Conservation (phyloP, 2,329 filamentous ascomycete species). For the Pseudodiploospora longispora region DNA sequence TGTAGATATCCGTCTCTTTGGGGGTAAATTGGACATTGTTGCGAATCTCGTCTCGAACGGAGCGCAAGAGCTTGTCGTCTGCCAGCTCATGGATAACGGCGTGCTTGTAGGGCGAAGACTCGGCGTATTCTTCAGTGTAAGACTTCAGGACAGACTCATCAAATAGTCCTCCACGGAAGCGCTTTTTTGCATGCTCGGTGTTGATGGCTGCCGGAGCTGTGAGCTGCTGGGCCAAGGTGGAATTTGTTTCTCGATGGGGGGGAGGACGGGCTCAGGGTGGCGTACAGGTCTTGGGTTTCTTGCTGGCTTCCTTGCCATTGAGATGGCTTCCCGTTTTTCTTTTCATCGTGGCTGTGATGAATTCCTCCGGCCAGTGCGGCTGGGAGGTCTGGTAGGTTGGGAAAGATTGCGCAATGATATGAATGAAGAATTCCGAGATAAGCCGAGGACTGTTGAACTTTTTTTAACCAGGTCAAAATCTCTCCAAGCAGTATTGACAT, state of each 20-base stretch:
- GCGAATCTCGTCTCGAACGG: slow-evolving; percentile 81
- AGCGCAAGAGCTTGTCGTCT: slow-evolving; percentile 71
- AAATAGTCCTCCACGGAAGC: slow-evolving; percentile 61
- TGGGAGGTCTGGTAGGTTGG: background rate
- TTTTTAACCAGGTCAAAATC: slow-evolving; percentile 2
- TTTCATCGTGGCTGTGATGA: slow-evolving; percentile 37
- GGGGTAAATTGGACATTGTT: slow-evolving; percentile 90
- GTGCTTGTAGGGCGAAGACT: slow-evolving; percentile 75
- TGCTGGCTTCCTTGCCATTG: slow-evolving; percentile 39
- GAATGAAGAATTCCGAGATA: slow-evolving; percentile 4
- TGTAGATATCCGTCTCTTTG: slow-evolving; percentile 99
- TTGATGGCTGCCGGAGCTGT: slow-evolving; percentile 32
- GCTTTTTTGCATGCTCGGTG: slow-evolving; percentile 41
- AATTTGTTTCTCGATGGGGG: background rate
- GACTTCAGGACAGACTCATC: slow-evolving; percentile 46
- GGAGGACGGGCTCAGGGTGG: slow-evolving; percentile 6
- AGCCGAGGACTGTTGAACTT: slow-evolving; percentile 10
- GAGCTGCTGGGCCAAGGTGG: slow-evolving; percentile 7
- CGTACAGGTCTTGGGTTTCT: slow-evolving; percentile 45
- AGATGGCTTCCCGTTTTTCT: slow-evolving; percentile 47
- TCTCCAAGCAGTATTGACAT: too few relatives aligned
- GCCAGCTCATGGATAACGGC: slow-evolving; percentile 79
- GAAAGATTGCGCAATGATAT: background rate
- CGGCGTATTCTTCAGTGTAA: slow-evolving; percentile 55
- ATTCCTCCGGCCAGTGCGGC: slow-evolving; percentile 10